These are phyloP conservation scores for Fistulinella prunicolor DNA, from an alignment of 768 basidiomycete genomes.

Conservation along the genomic window DNA sequence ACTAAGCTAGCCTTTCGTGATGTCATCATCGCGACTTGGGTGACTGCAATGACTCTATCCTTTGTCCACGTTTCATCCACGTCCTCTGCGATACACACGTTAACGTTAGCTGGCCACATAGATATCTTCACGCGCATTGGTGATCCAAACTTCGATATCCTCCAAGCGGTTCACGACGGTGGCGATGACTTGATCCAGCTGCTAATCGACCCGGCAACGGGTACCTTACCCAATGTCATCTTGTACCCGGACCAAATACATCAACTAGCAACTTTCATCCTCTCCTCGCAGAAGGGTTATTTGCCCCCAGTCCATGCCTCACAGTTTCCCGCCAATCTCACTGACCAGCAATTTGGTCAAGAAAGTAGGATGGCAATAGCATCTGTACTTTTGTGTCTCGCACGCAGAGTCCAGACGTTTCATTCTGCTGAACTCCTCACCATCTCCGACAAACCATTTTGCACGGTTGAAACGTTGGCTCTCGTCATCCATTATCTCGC, in stretches of 20 bases:
- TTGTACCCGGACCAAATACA: conserved; percentile 40
- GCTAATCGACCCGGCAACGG: conserved; percentile 34
- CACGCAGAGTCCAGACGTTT: conserved; percentile 41
- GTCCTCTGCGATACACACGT: conserved; percentile 17
- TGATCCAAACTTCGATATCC: conserved; percentile 35
- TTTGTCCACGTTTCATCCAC: conserved; percentile 22
- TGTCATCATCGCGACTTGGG: conserved; percentile 38
- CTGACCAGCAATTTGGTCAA: conserved; percentile 23
- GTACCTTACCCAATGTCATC: conserved; percentile 40
- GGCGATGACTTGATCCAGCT: conserved; percentile 33
- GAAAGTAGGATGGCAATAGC: conserved; percentile 35
- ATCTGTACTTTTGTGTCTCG: conserved; percentile 43
- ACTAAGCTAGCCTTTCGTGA: conserved; percentile 35
- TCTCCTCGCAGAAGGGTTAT: conserved; percentile 33
- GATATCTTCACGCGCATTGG: conserved; percentile 25
- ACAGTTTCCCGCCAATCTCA: conserved; percentile 21
- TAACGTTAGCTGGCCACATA: conserved; percentile 21
- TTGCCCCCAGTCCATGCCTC: conserved; percentile 33
- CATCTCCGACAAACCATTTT: conserved; percentile 27
- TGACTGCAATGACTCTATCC: conserved; percentile 33
- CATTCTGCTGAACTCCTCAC: conserved; percentile 24
- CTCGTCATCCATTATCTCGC: conserved; percentile 49
- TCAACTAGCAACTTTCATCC: conserved; percentile 36
- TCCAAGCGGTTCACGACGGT: conserved; percentile 34
- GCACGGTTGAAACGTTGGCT: conserved; percentile 36